Conservation (phyloP, 805 yeast species). For the Wickerhamiella kurtzmanii region DNA sequence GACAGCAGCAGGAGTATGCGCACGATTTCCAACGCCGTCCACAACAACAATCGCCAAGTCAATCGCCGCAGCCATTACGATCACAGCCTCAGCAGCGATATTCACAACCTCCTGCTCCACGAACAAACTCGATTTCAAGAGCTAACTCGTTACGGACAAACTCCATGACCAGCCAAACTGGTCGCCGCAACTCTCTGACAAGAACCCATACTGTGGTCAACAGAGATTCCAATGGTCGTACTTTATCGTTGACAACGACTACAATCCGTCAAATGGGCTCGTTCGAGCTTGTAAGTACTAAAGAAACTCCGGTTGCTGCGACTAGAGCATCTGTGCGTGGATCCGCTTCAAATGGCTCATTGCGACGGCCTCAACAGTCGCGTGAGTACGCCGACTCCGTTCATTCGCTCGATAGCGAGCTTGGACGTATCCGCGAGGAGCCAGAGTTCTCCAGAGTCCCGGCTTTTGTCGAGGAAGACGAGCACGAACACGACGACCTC, state of each 20-base stretch:
- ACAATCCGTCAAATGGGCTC: slow-evolving; percentile 27
- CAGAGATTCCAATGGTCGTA: slow-evolving; percentile 22
- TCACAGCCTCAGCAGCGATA: no score
- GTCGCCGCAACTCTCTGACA: slow-evolving; percentile 20
- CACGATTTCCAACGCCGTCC: not conserved
- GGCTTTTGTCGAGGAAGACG: slow-evolving; percentile 2
- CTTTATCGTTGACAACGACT: slow-evolving; percentile 27
- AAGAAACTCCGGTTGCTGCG: slow-evolving; percentile 17
- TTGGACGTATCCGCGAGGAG: slow-evolving; percentile 16
- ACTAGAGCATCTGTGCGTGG: slow-evolving; percentile 1
- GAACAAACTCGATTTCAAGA: slow-evolving; percentile 1
- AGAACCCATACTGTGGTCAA: slow-evolving; percentile 20
- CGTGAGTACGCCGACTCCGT: slow-evolving; percentile 8
- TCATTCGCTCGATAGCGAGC: slow-evolving; percentile 16
- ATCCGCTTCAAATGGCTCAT: not conserved
- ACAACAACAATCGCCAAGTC: no score
- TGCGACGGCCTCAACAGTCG: slow-evolving; percentile 4
- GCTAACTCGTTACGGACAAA: slow-evolving; percentile 17
- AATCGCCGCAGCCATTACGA: not conserved
- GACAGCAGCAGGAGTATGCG: slow-evolving; percentile 4
- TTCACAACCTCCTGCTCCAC: not conserved
- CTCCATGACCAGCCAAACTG: slow-evolving; percentile 6
- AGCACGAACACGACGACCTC: slow-evolving; percentile 1
- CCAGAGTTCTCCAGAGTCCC: slow-evolving; percentile 9
- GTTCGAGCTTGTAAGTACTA: slow-evolving; percentile 25